Evolutionary conservation across 2,329 filamentous ascomycete species (phyloP), one percentile per base, ranked within the genome.

Genomic region (Colletotrichum neosansevieriae): DNA sequence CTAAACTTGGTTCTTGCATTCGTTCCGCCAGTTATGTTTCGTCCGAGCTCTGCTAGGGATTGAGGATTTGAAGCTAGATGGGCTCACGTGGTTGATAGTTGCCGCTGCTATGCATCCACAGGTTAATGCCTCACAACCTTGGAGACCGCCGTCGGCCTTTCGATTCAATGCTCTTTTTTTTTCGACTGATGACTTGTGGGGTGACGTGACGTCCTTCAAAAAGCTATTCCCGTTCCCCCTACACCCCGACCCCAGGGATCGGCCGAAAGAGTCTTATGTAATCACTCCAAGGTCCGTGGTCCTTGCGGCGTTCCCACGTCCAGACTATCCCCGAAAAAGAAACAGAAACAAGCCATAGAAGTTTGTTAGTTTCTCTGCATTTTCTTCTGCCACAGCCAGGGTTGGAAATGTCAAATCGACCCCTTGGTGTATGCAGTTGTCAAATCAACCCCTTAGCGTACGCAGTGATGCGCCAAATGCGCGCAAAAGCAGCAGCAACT

Each of bases 101-200:
- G 36, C 6, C 12, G 21, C 34, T 53, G 49, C 49, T n/a, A 24
- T 15, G 21, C 21, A 47, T 49, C 42, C 24, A 32, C 56, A 58
- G 42, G 17, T 47, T 21, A 36, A 17, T 49, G 32, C 17, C 34
- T 38, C 32, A 38, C 29, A 59, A 15, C 32, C 44, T 36, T 34
- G 57, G 45, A 59, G 57, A 59, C 47, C 44, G 57, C 44, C 57
- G 57, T 59, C 32, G 19, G 17, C 45, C 40, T 13, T 19, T 44
- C 19, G 34, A 57, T 42, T 47, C 17, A 34, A n/a, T n/a, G n/a
- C n/a, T 38, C 12, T 17, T 7, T 13, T 29, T 24, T n/a, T 49
- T 59, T 59, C 32, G 24, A 59, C 42, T 36, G 57, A 59, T 19
- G 15, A 54, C n/a, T 21, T 58, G 42, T 58, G 42, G 56, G 56